phyloP scores from a whole-genome alignment of 805 yeast genomes.

The Candida lessepsii region DNA sequence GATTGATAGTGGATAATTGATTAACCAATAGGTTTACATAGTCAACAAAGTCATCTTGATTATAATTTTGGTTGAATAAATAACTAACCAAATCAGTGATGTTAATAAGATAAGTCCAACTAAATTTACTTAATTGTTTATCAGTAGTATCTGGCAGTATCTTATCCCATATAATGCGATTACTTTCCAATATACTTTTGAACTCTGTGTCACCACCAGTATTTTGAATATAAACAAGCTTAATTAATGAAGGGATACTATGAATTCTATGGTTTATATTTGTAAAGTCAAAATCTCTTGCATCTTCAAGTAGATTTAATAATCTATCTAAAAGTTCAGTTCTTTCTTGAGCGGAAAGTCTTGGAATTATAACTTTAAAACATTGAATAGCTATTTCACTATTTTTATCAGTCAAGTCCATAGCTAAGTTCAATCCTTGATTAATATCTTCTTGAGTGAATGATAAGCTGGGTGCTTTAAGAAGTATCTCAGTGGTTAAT shows the following conservation, averaged over 20 bases:
- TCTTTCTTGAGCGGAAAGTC: neutral
- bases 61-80: constrained; percentile 13
- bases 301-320: neutral
- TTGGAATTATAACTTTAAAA: constrained; percentile 34
- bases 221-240: neutral
- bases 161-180: constrained; percentile 39
- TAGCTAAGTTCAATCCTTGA: constrained; percentile 20
- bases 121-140: neutral
- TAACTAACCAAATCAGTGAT: neutral
- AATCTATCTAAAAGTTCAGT: neutral
- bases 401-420: constrained; percentile 52
- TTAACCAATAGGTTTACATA: constrained; percentile 57
- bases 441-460: constrained; percentile 2
- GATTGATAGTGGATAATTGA: constrained; percentile 74
- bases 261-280: neutral
- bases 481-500: constrained; percentile 44
- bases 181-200: neutral
- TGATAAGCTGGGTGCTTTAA: constrained; percentile 35
- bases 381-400: constrained; percentile 80
- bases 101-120: neutral
- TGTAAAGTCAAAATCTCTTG: constrained; percentile 2
- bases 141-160: constrained; percentile 27
- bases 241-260: neutral
- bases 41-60: constrained; percentile 19
- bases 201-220: neutral